A percentile compares a stretch with the other conserved stretches of the same genome.
Evolutionary conservation across 2,329 filamentous ascomycete species (phyloP).

Genomic region (Diaporthe capsici): DNA sequence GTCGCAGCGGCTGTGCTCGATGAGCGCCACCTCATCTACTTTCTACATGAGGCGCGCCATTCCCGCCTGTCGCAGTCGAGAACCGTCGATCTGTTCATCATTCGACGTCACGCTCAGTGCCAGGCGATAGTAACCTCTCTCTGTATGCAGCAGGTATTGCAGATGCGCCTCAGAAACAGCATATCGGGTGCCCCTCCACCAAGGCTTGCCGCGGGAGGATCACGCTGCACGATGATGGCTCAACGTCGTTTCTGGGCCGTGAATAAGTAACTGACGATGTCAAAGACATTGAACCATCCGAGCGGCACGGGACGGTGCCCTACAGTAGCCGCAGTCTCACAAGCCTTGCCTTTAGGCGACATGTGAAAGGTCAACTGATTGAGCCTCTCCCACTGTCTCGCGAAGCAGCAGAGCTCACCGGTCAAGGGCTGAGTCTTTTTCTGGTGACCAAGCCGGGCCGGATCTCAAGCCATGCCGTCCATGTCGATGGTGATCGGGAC

Average conservation of each 20-base stretch:
- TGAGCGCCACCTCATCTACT: slow-evolving; percentile 16
- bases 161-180: slow-evolving; percentile 20
- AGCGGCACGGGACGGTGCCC: slow-evolving; percentile 20
- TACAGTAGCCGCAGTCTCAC: slow-evolving; percentile 4
- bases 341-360: slow-evolving; percentile 11
- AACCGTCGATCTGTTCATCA: slow-evolving; percentile 2
- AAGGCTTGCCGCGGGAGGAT: neutral
- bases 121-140: slow-evolving; percentile 12
- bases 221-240: slow-evolving; percentile 1
- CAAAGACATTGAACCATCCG: slow-evolving; percentile 9
- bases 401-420: neutral
- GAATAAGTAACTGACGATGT: neutral
- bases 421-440: neutral
- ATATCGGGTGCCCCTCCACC: neutral
- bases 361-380: slow-evolving; percentile 6
- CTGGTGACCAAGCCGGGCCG: neutral
- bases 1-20: neutral
- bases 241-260: neutral
- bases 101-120: slow-evolving; percentile 3
- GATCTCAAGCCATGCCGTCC: slow-evolving; percentile 16
- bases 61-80: slow-evolving; percentile 14
- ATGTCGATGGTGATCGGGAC: neutral
- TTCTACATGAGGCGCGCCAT: slow-evolving; percentile 1
- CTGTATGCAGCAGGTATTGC: neutral
- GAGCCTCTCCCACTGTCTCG: slow-evolving; percentile 17